phyloP scores from a whole-genome alignment of 495 filamentous ascomycete genomes.

The Aeminium ludgeri region DNA sequence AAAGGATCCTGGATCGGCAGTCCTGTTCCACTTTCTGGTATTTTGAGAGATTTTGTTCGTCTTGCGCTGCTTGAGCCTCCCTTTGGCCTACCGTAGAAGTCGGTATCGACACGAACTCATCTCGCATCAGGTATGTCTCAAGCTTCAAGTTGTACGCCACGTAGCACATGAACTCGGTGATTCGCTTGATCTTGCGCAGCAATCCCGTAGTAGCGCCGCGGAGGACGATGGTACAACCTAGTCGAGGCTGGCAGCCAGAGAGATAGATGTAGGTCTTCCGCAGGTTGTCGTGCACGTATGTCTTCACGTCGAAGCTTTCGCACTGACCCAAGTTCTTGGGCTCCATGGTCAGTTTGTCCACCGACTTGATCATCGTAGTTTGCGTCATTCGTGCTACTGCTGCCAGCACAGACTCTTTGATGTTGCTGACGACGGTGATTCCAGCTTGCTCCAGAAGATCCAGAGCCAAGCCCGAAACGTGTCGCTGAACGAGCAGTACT shows the following conservation, averaged over 20 bases:
- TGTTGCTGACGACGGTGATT: conserved; percentile 85
- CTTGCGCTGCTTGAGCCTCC: conserved; percentile 1
- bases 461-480: conserved; percentile 78
- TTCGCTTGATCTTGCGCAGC: conserved; percentile 68
- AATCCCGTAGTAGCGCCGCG: conserved; percentile 58
- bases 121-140: conserved; percentile 88
- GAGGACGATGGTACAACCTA: conserved; percentile 91
- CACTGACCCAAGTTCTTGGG: conserved; percentile 65
- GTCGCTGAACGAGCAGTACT: conserved; percentile 72
- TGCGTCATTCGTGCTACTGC: conserved; percentile 84
- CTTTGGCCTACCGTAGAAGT: conserved; percentile 31
- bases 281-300: conserved; percentile 62
- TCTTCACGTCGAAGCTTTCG: conserved; percentile 83
- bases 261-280: conserved; percentile 95
- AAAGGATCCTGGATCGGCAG: conserved; percentile 81
- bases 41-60: conserved; percentile 34
- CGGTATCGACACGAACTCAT: conserved; percentile 83
- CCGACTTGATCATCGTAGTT: conserved; percentile 81
- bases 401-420: conserved; percentile 87
- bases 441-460: conserved; percentile 73
- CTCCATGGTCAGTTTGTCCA: conserved; percentile 78
- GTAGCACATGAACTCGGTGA: conserved; percentile 97
- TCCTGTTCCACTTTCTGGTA: conserved; percentile 90
- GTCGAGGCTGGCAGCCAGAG: conserved; percentile 77
- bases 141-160: conserved; percentile 96